Conservation (phyloP, 345 rosid genomes). For the Erucastrum elatum region DNA sequence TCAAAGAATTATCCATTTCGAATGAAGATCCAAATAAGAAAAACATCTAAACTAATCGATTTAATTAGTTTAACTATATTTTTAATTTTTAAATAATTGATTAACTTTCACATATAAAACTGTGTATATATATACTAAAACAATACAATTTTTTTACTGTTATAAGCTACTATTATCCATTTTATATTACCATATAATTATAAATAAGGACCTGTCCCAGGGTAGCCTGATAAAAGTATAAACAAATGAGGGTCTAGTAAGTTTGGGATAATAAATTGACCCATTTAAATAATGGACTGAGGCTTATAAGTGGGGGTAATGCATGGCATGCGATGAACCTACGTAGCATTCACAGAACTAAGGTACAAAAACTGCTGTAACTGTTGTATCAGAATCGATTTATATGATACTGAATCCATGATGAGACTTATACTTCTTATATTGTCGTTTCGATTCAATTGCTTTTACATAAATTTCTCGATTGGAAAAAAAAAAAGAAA, state of each 20-base stretch:
- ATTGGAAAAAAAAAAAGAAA: too few species aligned
- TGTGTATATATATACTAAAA: too few species aligned
- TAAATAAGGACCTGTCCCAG: neutral
- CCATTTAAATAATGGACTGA: neutral
- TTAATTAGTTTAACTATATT: too few species aligned
- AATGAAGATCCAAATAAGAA: neutral
- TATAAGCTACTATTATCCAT: too few species aligned
- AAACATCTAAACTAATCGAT: neutral
- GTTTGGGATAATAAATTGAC: neutral
- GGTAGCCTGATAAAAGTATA: too few species aligned
- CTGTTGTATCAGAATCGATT: neutral
- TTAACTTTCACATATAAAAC: too few species aligned
- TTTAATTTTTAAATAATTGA: neutral
- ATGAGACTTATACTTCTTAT: neutral
- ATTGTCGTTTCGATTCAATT: neutral
- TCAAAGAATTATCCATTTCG: neutral
- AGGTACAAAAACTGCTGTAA: neutral
- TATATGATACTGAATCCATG: neutral
- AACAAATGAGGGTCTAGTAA: neutral
- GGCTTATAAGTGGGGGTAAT: neutral
- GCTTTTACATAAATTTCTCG: neutral
- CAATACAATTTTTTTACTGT: neutral
- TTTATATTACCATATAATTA: too few species aligned
- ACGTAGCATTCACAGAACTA: neutral
- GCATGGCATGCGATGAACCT: conserved; percentile 12